Evolutionary conservation across 495 filamentous ascomycete species (phyloP).

Genomic region (Aspergillus bertholletiae): DNA sequence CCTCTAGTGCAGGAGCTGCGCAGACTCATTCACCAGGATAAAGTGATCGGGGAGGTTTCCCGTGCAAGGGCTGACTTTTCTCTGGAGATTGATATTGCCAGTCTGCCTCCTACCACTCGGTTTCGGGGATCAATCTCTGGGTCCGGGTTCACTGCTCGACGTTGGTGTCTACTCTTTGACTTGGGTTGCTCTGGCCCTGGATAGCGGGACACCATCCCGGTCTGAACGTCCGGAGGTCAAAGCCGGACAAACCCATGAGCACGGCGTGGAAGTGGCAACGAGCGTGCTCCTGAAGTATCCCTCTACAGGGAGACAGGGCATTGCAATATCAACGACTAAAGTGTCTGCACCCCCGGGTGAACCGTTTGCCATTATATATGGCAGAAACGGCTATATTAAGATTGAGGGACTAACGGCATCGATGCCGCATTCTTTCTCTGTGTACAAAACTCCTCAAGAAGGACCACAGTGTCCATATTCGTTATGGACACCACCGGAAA

Average conservation of each 20-base stretch:
- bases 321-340: conserved; percentile 15
- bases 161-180: conserved; percentile 24
- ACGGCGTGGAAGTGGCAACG: conserved; percentile 19
- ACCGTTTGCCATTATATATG: conserved; percentile 14
- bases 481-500: conserved; percentile 20
- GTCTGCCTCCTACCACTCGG: conserved; percentile 46
- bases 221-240: conserved; percentile 10
- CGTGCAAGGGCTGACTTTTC: conserved; percentile 61
- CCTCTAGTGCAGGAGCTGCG: conserved; percentile 64
- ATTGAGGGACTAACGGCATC: conserved; percentile 18
- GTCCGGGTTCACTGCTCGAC: conserved; percentile 35
- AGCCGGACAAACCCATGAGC: conserved; percentile 14
- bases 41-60: conserved; percentile 60
- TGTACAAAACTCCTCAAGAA: too few species aligned
- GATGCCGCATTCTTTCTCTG: conserved; percentile 17
- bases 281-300: conserved; percentile 16
- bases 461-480: too few species aligned
- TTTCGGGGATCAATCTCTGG: conserved; percentile 71
- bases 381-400: conserved; percentile 17
- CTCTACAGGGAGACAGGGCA: conserved; percentile 15
- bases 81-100: conserved; percentile 32
- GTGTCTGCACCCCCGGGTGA: conserved; percentile 7
- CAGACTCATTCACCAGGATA: conserved; percentile 53
- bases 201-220: not conserved
- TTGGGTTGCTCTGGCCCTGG: conserved; percentile 16